Evolutionary conservation across 805 yeast genomes (phyloP).

Genomic region (Candida ovalis): DNA sequence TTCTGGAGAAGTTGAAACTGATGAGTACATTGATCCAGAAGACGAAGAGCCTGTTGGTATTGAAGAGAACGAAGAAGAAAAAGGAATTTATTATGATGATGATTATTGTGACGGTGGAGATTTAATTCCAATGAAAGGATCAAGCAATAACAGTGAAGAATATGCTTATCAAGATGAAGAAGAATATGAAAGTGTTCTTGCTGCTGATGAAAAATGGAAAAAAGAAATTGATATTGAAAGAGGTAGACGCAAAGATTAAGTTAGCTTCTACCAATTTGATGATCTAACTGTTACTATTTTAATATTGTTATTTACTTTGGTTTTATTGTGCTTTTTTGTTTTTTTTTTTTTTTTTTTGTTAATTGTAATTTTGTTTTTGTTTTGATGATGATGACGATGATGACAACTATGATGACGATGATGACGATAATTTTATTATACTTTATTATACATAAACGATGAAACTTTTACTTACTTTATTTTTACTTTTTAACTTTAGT

Average conservation of each 20-base stretch:
- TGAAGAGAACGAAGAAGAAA: slow-evolving; percentile 20
- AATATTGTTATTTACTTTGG: no score
- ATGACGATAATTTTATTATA: slow-evolving; percentile 2
- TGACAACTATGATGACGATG: slow-evolving; percentile 7
- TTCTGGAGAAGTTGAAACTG: slow-evolving; percentile 9
- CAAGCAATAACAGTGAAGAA: slow-evolving; percentile 7
- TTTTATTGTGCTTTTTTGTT: background rate
- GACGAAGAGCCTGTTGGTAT: slow-evolving; percentile 25
- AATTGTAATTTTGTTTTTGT: background rate
- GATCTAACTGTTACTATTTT: no score
- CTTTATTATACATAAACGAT: background rate
- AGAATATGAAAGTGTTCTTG: slow-evolving; percentile 1
- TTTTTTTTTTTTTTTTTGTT: background rate
- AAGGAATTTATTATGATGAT: slow-evolving; percentile 16
- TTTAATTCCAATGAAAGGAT: slow-evolving; percentile 36
- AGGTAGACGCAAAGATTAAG: slow-evolving; percentile 13
- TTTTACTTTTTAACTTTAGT: background rate
- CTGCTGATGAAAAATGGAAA: no score
- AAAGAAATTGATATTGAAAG: slow-evolving; percentile 5
- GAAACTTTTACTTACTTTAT: background rate
- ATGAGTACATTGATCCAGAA: slow-evolving; percentile 14
- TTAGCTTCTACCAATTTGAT: no score
- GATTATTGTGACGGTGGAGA: slow-evolving; percentile 23
- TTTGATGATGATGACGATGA: slow-evolving; percentile 2
- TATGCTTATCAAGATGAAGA: slow-evolving; percentile 3